Evolutionary conservation across 2,329 filamentous ascomycete genomes (phyloP).

Genomic region (Pseudocercospora musae): DNA sequence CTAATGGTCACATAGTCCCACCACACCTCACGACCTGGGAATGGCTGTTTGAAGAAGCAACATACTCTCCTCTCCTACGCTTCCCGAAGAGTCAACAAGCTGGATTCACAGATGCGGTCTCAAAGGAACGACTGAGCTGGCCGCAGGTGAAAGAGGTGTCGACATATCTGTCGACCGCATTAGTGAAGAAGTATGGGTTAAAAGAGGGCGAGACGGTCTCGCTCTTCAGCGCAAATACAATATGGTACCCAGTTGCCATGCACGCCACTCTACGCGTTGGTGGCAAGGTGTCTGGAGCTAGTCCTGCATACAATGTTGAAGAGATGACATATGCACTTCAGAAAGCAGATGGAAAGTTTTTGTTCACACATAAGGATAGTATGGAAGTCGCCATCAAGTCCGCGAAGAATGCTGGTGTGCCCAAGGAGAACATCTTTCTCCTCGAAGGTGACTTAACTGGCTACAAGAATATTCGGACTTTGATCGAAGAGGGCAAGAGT

Average conservation of each 20-base stretch:
- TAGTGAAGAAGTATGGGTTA: conserved; percentile 56
- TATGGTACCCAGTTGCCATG: conserved; percentile 66
- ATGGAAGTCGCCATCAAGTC: conserved; percentile 55
- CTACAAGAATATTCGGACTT: conserved; percentile 48
- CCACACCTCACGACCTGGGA: conserved; percentile 57
- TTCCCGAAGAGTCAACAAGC: conserved; percentile 41
- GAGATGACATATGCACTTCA: conserved; percentile 65
- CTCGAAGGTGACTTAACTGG: conserved; percentile 54
- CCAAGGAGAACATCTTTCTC: conserved; percentile 53
- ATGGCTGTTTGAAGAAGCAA: conserved; percentile 57
- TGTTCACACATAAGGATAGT: conserved; percentile 56
- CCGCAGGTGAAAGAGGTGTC: conserved; percentile 56
- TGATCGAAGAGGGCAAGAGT: conserved; percentile 44
- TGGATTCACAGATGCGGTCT: conserved; percentile 58
- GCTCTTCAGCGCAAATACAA: conserved; percentile 62
- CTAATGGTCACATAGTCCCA: conserved; percentile 45
- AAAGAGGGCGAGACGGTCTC: conserved; percentile 55
- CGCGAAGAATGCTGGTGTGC: conserved; percentile 54
- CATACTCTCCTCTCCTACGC: conserved; percentile 49
- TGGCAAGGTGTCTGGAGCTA: conserved; percentile 60
- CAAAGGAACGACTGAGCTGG: conserved; percentile 58
- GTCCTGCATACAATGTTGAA: conserved; percentile 63
- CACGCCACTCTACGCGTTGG: conserved; percentile 53
- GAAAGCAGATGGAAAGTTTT: conserved; percentile 54
- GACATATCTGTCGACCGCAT: conserved; percentile 58